phyloP scores from a whole-genome alignment of 805 yeast species.

The Wickerhamomyces rabaulensis region DNA sequence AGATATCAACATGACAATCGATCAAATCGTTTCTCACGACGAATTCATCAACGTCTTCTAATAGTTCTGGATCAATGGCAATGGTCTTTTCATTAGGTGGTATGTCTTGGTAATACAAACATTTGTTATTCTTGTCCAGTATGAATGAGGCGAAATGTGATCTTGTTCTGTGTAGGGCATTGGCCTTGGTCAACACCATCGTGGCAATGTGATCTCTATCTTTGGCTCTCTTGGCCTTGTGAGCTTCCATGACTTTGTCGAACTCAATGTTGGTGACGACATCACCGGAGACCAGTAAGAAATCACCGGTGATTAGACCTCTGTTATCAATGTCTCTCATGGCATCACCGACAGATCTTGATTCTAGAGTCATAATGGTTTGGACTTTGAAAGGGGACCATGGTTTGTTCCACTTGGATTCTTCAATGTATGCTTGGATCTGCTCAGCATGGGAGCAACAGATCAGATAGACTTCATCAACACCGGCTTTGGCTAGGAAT shows the following conservation, averaged over 20 bases:
- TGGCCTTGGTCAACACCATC: conserved; percentile 84
- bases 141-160: conserved; percentile 76
- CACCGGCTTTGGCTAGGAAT: conserved; percentile 86
- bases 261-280: conserved; percentile 91
- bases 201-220: conserved; percentile 94
- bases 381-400: conserved; percentile 78
- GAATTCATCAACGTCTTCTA: conserved; percentile 70
- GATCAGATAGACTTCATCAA: conserved; percentile 82
- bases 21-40: conserved; percentile 85
- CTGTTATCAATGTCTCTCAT: conserved; percentile 93
- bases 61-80: conserved; percentile 75
- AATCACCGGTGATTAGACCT: conserved; percentile 87
- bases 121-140: conserved; percentile 66
- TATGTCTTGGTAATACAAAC: conserved; percentile 79
- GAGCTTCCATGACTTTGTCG: conserved; percentile 64
- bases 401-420: conserved; percentile 60
- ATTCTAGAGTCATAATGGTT: conserved; percentile 78
- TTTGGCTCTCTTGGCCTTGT: conserved; percentile 58
- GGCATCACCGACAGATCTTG: conserved; percentile 92
- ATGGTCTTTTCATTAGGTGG: conserved; percentile 49
- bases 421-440: conserved; percentile 74
- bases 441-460: conserved; percentile 90
- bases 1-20: conserved; percentile 94
- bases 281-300: conserved; percentile 87
- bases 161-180: conserved; percentile 80